phyloP scores from a whole-genome alignment of 2,329 filamentous ascomycete species.

The Fusarium chaquense region DNA sequence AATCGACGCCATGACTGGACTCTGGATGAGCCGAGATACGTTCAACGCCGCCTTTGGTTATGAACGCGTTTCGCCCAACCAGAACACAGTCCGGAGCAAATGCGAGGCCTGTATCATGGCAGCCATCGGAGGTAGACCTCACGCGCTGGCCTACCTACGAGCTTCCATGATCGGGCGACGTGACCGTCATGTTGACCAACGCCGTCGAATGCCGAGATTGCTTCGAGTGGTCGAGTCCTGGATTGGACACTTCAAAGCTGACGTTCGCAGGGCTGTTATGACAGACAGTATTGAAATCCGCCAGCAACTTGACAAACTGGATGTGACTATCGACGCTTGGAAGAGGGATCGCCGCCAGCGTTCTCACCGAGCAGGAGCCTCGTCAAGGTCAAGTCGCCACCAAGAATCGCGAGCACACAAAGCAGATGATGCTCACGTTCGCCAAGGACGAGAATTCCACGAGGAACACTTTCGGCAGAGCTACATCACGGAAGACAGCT shows the following conservation, averaged over 20 bases:
- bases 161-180: slow-evolving; percentile 57
- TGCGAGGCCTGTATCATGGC: slow-evolving; percentile 68
- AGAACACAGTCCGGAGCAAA: slow-evolving; percentile 48
- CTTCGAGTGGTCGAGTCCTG: slow-evolving; percentile 58
- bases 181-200: slow-evolving; percentile 32
- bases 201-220: slow-evolving; percentile 51
- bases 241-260: slow-evolving; percentile 52
- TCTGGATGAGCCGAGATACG: slow-evolving; percentile 55
- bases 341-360: slow-evolving; percentile 1
- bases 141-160: slow-evolving; percentile 60
- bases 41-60: slow-evolving; percentile 55
- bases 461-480: background rate
- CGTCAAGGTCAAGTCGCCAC: background rate
- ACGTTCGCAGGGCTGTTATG: slow-evolving; percentile 18
- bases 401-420: background rate
- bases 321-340: background rate
- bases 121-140: slow-evolving; percentile 58
- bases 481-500: background rate
- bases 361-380: background rate
- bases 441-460: background rate
- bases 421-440: background rate
- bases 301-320: slow-evolving; percentile 15
- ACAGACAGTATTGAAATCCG: slow-evolving; percentile 29
- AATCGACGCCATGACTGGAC: slow-evolving; percentile 45
- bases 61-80: slow-evolving; percentile 37